phyloP scores from a whole-genome alignment of 768 basidiomycete species.

The Collybia nuda region DNA sequence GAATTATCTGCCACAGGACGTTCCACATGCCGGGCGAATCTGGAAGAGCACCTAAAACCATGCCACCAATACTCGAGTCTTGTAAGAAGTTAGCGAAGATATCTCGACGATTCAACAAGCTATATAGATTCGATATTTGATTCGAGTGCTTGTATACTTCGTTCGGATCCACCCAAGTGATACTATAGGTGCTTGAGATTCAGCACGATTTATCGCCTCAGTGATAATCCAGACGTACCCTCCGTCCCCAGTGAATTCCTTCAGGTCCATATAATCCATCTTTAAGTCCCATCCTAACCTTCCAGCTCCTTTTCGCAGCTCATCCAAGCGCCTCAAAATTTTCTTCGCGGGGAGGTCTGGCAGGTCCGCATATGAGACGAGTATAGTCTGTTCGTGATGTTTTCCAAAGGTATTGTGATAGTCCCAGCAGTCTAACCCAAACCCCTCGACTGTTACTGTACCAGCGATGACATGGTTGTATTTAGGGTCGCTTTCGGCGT shows the following conservation, averaged over 20 bases:
- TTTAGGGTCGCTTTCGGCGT: constrained; percentile 1
- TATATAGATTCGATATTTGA: not conserved
- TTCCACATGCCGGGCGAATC: constrained; percentile 4
- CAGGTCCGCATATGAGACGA: not conserved
- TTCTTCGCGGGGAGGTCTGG: not conserved
- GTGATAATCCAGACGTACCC: not conserved
- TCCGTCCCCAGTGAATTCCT: not conserved
- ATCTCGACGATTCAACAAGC: constrained; percentile 3
- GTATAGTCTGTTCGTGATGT: not conserved
- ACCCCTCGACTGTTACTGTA: constrained; percentile 4
- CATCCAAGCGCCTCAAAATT: not conserved
- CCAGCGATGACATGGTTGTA: constrained; percentile 4
- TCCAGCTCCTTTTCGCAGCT: not conserved
- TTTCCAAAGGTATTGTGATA: not conserved
- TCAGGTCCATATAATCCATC: not conserved
- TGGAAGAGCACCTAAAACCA: not conserved
- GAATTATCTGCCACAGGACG: constrained; percentile 5
- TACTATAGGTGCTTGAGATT: not conserved
- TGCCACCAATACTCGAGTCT: not conserved
- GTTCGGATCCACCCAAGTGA: not conserved
- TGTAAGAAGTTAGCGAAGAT: constrained; percentile 4
- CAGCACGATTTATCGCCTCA: too few species aligned
- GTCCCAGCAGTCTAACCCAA: constrained; percentile 7
- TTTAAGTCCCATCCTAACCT: constrained; percentile 2
- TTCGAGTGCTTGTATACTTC: not conserved